Evolutionary conservation across 805 yeast genomes (phyloP).

Genomic region (Candida broadrunensis): DNA sequence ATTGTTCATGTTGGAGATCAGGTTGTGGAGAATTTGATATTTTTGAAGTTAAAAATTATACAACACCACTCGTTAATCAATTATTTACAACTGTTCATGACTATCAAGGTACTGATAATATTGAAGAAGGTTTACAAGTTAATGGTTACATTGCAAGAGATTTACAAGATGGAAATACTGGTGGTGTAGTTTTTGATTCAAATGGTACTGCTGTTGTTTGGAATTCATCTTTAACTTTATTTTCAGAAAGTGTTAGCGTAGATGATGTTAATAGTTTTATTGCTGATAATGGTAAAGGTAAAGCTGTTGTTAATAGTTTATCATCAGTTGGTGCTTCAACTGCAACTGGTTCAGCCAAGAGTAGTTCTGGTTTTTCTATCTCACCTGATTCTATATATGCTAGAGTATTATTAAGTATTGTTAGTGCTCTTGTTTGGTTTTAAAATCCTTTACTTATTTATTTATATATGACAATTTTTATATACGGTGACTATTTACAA

Average conservation of each 20-base stretch:
- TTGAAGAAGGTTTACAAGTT: slow-evolving; percentile 58
- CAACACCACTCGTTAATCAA: slow-evolving; percentile 41
- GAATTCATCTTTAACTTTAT: slow-evolving; percentile 49
- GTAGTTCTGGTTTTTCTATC: slow-evolving; percentile 8
- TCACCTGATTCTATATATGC: slow-evolving; percentile 4
- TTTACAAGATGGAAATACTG: slow-evolving; percentile 49
- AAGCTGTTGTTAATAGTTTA: slow-evolving; percentile 18
- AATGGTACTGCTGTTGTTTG: slow-evolving; percentile 62
- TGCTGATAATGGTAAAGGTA: slow-evolving; percentile 30
- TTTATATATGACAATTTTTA: slow-evolving; percentile 3
- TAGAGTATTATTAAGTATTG: slow-evolving; percentile 1
- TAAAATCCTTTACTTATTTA: slow-evolving; percentile 1
- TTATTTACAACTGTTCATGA: slow-evolving; percentile 71
- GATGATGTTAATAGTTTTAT: slow-evolving; percentile 48
- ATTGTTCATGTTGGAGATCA: slow-evolving; percentile 73
- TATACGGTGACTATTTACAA: background rate
- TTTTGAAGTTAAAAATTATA: slow-evolving; percentile 68
- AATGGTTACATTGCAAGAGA: slow-evolving; percentile 58
- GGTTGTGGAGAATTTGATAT: slow-evolving; percentile 82
- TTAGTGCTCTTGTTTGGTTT: slow-evolving; percentile 3
- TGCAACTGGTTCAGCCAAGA: slow-evolving; percentile 17
- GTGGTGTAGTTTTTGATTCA: slow-evolving; percentile 69
- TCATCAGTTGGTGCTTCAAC: slow-evolving; percentile 24
- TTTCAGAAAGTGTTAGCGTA: slow-evolving; percentile 45
- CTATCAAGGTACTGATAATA: slow-evolving; percentile 66